Conservation (phyloP, 176 grass and related monocot species). For the Lolium rigidum region DNA sequence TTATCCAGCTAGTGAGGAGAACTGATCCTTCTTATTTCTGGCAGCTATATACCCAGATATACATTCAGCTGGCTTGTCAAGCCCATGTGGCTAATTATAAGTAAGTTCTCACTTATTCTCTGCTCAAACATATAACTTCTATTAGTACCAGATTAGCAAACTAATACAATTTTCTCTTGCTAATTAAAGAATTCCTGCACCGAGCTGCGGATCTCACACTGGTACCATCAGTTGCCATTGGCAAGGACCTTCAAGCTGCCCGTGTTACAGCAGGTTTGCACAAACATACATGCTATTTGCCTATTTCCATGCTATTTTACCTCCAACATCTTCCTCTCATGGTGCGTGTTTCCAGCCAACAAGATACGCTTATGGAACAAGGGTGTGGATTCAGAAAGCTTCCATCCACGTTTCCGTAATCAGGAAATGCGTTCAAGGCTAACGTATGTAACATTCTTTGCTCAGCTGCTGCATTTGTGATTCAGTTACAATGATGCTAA, state of each 20-base stretch:
- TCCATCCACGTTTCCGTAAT: conserved; percentile 78
- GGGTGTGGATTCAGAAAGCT: conserved; percentile 92
- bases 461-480: too few relatives aligned
- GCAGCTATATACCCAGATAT: conserved; percentile 96
- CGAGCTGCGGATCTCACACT: conserved; percentile 82
- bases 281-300: not conserved
- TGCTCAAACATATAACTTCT: not conserved
- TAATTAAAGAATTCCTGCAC: conserved; percentile 77
- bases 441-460: conserved; percentile 48
- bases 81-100: conserved; percentile 97
- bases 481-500: conserved; percentile 17
- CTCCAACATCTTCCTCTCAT: conserved; percentile 39
- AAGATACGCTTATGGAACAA: conserved; percentile 98
- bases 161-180: conserved; percentile 21
- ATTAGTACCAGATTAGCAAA: conserved; percentile 20
- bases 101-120: conserved; percentile 57
- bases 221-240: conserved; percentile 86
- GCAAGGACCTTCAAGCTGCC: conserved; percentile 83
- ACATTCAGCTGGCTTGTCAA: conserved; percentile 99
- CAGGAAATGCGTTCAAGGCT: conserved; percentile 89
- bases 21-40: conserved; percentile 38
- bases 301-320: conserved; percentile 1
- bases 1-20: not conserved
- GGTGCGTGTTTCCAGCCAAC: conserved; percentile 63
- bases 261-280: conserved; percentile 79